phyloP scores from a whole-genome alignment of 2,329 filamentous ascomycete genomes.

The Alternaria sp. region DNA sequence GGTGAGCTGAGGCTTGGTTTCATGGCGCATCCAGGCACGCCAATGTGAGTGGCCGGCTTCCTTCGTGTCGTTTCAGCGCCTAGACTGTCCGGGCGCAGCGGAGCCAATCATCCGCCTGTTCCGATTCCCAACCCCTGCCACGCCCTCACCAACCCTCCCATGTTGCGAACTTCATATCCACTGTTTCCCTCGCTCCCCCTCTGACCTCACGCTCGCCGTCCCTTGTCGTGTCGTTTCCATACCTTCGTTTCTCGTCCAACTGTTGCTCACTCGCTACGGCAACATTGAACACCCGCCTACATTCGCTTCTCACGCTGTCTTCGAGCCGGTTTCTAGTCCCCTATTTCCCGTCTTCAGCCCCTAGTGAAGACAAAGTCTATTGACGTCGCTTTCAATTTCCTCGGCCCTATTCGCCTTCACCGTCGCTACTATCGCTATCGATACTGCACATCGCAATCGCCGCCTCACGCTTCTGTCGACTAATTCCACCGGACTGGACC shows the following conservation, averaged over 20 bases:
- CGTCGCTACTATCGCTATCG: constrained; percentile 6
- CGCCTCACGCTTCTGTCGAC: constrained; percentile 2
- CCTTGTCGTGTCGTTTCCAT: constrained; percentile 19
- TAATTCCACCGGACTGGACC: constrained; percentile 13
- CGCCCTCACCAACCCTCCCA: constrained; percentile 4
- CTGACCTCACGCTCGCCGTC: constrained; percentile 24
- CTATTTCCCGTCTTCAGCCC: constrained; percentile 2
- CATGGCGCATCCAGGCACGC: constrained; percentile 35
- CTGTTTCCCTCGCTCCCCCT: constrained; percentile 27
- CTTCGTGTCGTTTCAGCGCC: constrained; percentile 28
- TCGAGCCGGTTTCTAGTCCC: constrained; percentile 2
- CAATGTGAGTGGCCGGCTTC: constrained; percentile 26
- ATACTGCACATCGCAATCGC: constrained; percentile 3
- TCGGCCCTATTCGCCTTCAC: constrained; percentile 13
- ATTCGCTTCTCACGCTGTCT: constrained; percentile 14
- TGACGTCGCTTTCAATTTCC: constrained; percentile 12
- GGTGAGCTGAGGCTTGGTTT: constrained; percentile 25
- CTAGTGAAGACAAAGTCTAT: constrained; percentile 9
- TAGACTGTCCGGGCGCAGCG: constrained; percentile 14
- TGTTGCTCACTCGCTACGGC: constrained; percentile 46
- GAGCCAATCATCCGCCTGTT: constrained; percentile 24
- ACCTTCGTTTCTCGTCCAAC: constrained; percentile 36
- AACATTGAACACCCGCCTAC: constrained; percentile 29
- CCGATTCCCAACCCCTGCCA: constrained; percentile 7
- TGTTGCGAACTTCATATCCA: constrained; percentile 32